A percentile compares a stretch with the other conserved stretches of the same genome.
phyloP scores from a whole-genome alignment of 1,284 basidiomycete species.

The Inonotus hispidus region DNA sequence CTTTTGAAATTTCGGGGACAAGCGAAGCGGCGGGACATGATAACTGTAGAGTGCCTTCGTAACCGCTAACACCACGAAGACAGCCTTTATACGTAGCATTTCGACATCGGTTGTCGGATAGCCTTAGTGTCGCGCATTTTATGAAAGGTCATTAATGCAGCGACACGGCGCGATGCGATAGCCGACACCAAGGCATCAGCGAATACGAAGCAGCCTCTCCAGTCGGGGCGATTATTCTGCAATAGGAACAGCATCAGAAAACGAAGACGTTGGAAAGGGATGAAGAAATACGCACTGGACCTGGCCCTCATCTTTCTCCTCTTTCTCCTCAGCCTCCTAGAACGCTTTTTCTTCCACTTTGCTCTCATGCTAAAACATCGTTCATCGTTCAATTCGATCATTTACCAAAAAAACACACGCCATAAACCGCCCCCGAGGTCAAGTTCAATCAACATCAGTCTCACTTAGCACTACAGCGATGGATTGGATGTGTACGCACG shows the following conservation, averaged over 20 bases:
- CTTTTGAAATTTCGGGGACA: too few relatives aligned
- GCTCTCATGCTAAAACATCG: conserved; percentile 64
- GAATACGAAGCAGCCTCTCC: background rate
- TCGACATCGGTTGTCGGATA: too few relatives aligned
- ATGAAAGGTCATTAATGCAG: too few relatives aligned
- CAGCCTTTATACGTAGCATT: too few relatives aligned
- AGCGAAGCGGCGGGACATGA: too few relatives aligned
- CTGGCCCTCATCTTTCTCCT: conserved; percentile 89
- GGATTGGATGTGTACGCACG: conserved; percentile 24
- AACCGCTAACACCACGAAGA: too few relatives aligned
- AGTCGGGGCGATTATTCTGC: background rate
- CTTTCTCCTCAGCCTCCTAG: conserved; percentile 81
- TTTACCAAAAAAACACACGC: too few relatives aligned
- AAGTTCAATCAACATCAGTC: too few relatives aligned
- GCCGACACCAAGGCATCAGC: background rate
- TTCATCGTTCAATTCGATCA: too few relatives aligned
- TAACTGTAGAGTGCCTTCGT: too few relatives aligned
- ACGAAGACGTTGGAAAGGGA: background rate
- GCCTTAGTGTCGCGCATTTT: too few relatives aligned
- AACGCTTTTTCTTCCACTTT: conserved; percentile 90
- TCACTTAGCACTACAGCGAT: conserved; percentile 12
- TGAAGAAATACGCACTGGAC: conserved; percentile 60
- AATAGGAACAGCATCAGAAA: background rate
- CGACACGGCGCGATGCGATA: background rate
- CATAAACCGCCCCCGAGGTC: too few relatives aligned